Conservation (phyloP, 2,329 filamentous ascomycete species). For the Gaeumannomyces sp. region DNA sequence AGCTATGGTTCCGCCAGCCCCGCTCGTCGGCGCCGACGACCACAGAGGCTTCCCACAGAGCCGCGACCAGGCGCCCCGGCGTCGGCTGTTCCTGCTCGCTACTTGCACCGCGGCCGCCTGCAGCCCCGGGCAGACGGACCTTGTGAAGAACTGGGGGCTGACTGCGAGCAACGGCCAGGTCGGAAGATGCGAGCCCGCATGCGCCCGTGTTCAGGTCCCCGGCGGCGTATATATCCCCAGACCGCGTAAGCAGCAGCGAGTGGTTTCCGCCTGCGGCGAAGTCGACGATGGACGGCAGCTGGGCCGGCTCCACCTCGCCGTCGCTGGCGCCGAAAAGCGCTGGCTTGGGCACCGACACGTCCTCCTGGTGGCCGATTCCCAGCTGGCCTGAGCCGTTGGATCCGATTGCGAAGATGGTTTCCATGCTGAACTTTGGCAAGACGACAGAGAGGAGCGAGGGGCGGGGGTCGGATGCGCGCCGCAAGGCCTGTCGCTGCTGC, state of each 20-base stretch:
- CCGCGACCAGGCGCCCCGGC: slow-evolving; percentile 46
- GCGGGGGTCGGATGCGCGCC: too few relatives aligned
- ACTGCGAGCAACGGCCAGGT: neutral
- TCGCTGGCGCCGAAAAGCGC: slow-evolving; percentile 47
- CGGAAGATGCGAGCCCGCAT: slow-evolving; percentile 38
- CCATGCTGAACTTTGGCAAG: slow-evolving; percentile 28
- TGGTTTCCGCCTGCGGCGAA: slow-evolving; percentile 75
- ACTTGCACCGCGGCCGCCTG: too few relatives aligned
- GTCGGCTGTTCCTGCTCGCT: slow-evolving; percentile 14
- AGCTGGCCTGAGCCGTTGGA: slow-evolving; percentile 75
- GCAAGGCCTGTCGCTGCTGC: too few relatives aligned
- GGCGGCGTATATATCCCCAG: slow-evolving; percentile 56
- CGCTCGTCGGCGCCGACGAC: slow-evolving; percentile 44
- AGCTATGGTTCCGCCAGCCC: slow-evolving; percentile 39
- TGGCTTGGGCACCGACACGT: slow-evolving; percentile 60
- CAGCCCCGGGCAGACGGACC: slow-evolving; percentile 1
- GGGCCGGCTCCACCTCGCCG: neutral
- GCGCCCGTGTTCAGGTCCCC: slow-evolving; percentile 54
- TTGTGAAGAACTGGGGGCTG: slow-evolving; percentile 3
- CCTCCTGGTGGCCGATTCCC: slow-evolving; percentile 63
- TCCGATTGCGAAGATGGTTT: slow-evolving; percentile 60
- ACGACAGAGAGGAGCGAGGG: neutral
- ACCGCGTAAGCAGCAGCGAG: slow-evolving; percentile 62
- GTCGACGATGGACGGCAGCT: slow-evolving; percentile 28
- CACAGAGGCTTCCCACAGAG: slow-evolving; percentile 73